These are phyloP conservation scores for Pichia sp. DNA, from an alignment of 1,139 yeast species.

Conservation along the genomic window DNA sequence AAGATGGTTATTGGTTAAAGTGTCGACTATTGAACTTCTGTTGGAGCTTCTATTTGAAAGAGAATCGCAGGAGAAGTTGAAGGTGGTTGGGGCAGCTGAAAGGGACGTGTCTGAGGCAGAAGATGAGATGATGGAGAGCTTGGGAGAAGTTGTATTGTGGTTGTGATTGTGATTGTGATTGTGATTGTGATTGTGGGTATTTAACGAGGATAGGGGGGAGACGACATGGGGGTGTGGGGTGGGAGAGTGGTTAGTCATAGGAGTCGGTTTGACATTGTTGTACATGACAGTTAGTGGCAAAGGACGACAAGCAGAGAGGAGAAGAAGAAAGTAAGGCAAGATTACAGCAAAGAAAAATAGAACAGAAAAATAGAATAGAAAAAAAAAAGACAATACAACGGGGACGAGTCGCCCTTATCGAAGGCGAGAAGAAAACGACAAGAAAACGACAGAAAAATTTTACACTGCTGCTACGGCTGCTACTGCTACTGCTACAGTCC, in stretches of 20 bases:
- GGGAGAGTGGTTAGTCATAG: too few species aligned
- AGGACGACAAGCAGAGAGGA: neutral
- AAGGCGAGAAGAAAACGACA: neutral
- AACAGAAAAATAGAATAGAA: neutral
- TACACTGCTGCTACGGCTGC: neutral
- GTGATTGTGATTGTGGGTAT: neutral
- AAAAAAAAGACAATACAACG: neutral
- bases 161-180: neutral
- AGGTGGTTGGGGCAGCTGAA: neutral
- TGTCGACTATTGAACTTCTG: constrained; percentile 13
- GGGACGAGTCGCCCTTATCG: neutral
- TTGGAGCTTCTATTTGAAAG: constrained; percentile 13
- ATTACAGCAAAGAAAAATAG: too few species aligned
- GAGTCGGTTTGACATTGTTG: too few species aligned
- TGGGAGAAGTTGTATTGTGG: neutral
- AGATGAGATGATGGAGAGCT: neutral
- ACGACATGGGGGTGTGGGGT: too few species aligned
- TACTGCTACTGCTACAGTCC: neutral
- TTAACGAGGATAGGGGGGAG: neutral
- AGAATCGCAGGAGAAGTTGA: neutral
- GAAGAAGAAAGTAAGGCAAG: neutral
- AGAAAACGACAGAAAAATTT: too few species aligned
- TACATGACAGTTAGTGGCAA: neutral
- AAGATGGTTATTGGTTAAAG: neutral
- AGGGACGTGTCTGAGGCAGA: constrained; percentile 3